These are phyloP conservation scores for Carex cristatella DNA, from an alignment of 176 grass and related monocot species.

Conservation along the genomic window DNA sequence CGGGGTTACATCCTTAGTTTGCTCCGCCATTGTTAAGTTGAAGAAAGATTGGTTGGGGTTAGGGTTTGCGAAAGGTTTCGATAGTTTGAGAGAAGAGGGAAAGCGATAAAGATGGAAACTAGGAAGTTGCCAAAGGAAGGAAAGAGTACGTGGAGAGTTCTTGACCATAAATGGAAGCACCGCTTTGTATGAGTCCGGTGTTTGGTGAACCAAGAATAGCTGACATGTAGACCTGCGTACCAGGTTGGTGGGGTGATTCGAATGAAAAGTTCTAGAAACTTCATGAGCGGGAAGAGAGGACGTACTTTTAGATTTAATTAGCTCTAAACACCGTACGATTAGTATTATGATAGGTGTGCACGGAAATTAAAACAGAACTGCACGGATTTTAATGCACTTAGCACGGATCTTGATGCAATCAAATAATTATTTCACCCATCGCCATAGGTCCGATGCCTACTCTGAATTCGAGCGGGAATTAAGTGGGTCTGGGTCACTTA, in stretches of 20 bases:
- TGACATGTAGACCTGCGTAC: neutral
- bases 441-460: too few species aligned
- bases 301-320: too few species aligned
- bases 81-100: neutral
- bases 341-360: too few species aligned
- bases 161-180: neutral
- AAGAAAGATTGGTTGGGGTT: neutral
- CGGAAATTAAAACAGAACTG: too few species aligned
- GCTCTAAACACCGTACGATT: too few species aligned
- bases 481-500: too few species aligned
- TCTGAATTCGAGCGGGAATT: too few species aligned
- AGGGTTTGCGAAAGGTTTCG: neutral
- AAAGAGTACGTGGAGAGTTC: neutral
- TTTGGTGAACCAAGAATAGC: neutral
- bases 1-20: conserved; percentile 30
- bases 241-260: neutral
- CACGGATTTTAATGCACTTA: too few species aligned
- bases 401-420: too few species aligned
- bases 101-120: neutral
- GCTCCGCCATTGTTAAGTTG: neutral
- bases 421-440: too few species aligned
- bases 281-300: neutral
- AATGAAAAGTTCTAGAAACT: neutral
- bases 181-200: neutral
- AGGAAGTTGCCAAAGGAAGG: neutral